Evolutionary conservation across 495 filamentous ascomycete genomes (phyloP).

Genomic region (Penicillium dipodomyicola): DNA sequence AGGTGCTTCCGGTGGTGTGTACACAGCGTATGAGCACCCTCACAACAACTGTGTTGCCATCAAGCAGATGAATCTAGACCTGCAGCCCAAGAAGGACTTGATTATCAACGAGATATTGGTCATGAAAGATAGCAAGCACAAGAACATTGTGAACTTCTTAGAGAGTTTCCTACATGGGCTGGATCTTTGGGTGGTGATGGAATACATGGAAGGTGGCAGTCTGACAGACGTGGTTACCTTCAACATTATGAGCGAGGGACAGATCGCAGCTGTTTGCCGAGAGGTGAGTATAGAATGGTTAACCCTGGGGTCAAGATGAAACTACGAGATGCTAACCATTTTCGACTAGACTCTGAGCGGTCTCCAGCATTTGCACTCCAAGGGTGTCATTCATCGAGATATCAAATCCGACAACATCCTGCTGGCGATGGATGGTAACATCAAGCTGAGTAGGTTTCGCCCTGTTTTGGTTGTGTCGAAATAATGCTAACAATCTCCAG

Average conservation of each 20-base stretch:
- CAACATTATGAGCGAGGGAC: constrained; percentile 96
- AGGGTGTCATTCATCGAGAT: constrained; percentile 95
- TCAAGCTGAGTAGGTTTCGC: constrained; percentile 83
- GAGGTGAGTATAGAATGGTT: constrained; percentile 55
- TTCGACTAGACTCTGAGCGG: constrained; percentile 70
- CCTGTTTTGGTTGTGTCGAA: constrained; percentile 5
- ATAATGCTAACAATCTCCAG: constrained; percentile 48
- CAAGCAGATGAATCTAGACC: constrained; percentile 99
- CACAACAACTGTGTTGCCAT: constrained; percentile 90
- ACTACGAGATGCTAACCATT: constrained; percentile 11
- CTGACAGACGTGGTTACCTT: constrained; percentile 97
- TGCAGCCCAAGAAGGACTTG: constrained; percentile 97
- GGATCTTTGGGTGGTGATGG: constrained; percentile 98
- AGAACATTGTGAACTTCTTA: constrained; percentile 98
- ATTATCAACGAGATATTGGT: constrained; percentile 99
- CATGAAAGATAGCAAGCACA: constrained; percentile 98
- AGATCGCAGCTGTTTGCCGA: constrained; percentile 92
- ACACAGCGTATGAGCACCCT: constrained; percentile 80
- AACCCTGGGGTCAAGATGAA: background rate
- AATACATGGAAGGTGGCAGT: constrained; percentile 98
- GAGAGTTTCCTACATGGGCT: constrained; percentile 87
- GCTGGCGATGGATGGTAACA: constrained; percentile 90
- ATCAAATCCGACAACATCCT: constrained; percentile 99
- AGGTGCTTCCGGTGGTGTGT: constrained; percentile 95
- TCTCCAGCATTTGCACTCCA: constrained; percentile 92